A percentile compares a stretch with the other conserved stretches of the same genome.
Evolutionary conservation across 768 basidiomycete species (phyloP).

Genomic region (Pilatotrama ljubarskyi): DNA sequence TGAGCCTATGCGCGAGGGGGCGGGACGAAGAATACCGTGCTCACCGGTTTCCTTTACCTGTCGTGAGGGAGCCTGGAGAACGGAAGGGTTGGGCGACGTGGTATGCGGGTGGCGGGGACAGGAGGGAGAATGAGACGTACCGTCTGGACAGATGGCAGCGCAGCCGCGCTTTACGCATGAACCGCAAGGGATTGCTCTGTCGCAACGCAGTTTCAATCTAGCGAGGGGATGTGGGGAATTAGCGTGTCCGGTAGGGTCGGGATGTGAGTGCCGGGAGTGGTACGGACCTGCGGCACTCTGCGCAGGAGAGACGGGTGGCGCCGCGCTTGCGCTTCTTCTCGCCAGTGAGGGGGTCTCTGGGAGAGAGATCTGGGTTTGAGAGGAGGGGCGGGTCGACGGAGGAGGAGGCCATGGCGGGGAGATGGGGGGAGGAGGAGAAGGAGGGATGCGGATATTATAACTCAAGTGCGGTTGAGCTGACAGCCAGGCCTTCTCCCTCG

Average conservation of each 20-base stretch:
- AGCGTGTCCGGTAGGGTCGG: constrained; percentile 9
- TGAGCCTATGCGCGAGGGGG: constrained; percentile 1
- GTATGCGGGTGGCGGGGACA: constrained; percentile 1
- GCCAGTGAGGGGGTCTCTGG: constrained; percentile 15
- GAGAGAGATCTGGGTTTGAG: constrained; percentile 15
- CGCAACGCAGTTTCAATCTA: constrained; percentile 72
- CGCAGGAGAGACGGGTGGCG: constrained; percentile 75
- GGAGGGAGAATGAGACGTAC: constrained; percentile 35
- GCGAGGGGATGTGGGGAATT: constrained; percentile 5
- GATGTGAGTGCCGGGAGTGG: constrained; percentile 2
- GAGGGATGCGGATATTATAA: not conserved
- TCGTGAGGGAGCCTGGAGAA: constrained; percentile 67
- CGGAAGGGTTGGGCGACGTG: constrained; percentile 1
- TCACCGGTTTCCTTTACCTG: constrained; percentile 80
- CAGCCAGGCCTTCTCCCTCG: constrained; percentile 6
- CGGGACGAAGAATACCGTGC: constrained; percentile 18
- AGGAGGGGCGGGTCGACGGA: constrained; percentile 13
- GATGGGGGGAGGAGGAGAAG: constrained; percentile 2
- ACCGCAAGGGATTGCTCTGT: constrained; percentile 74
- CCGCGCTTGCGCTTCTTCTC: constrained; percentile 55
- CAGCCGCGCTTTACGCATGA: constrained; percentile 82
- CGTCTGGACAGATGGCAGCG: constrained; percentile 81
- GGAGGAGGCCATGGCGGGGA: constrained; percentile 14
- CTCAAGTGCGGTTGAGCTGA: not conserved
- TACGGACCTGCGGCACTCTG: constrained; percentile 71